phyloP scores from a whole-genome alignment of 2,329 filamentous ascomycete genomes.

The Keithomyces neogunnii region DNA sequence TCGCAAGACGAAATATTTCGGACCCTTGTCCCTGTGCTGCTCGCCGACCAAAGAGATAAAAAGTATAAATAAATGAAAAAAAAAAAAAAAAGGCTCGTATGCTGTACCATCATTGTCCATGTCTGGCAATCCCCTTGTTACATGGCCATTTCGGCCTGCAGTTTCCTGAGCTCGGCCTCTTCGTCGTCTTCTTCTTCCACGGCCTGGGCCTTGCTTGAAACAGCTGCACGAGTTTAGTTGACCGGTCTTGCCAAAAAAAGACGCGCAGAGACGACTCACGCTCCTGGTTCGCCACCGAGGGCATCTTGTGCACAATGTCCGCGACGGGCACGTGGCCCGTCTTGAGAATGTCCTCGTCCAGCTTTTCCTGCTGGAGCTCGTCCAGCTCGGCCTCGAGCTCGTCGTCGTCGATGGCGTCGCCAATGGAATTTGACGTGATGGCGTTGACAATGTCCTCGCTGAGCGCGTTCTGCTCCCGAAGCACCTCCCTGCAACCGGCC shows the following conservation, averaged over 20 bases:
- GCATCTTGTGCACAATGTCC: constrained; percentile 70
- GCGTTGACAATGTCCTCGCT: constrained; percentile 87
- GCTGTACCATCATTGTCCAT: constrained; percentile 6
- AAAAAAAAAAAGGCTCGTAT: not conserved
- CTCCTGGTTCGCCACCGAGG: constrained; percentile 64
- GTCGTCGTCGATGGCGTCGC: constrained; percentile 69
- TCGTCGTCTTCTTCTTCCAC: constrained; percentile 79
- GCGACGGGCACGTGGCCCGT: constrained; percentile 77
- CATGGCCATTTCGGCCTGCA: constrained; percentile 98
- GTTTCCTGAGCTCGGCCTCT: constrained; percentile 83
- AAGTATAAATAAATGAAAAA: no score
- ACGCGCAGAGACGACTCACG: constrained; percentile 45
- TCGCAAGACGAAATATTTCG: not conserved
- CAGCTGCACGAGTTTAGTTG: no score
- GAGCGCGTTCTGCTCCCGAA: constrained; percentile 86
- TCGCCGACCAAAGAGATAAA: not conserved
- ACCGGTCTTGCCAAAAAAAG: no score
- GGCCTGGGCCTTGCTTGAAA: not conserved
- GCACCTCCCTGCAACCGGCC: constrained; percentile 58
- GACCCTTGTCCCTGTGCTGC: constrained; percentile 1
- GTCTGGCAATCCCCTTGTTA: constrained; percentile 28
- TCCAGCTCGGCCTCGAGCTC: constrained; percentile 84
- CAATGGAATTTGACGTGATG: constrained; percentile 63
- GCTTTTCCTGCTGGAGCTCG: constrained; percentile 77
- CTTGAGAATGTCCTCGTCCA: constrained; percentile 90